Base-by-base conservation (phyloP, 768 basidiomycete genomes). In the Leccinum barrowsii region DNA sequence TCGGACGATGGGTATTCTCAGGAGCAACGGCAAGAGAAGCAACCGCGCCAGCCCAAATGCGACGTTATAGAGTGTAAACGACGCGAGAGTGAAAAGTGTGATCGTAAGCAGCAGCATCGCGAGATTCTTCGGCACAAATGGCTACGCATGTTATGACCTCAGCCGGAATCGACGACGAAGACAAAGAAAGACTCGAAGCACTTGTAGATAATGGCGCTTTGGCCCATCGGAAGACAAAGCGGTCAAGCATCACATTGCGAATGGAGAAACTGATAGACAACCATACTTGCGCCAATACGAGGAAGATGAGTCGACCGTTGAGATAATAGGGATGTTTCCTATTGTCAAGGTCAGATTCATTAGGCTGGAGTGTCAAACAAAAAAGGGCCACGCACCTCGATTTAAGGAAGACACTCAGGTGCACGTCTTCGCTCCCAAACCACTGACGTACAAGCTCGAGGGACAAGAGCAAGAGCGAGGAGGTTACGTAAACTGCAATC, bases 251-350 rank as follows among this genome's bases (percentile, higher is more conserved):
- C n/a, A 85, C 70, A 34, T 81, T 83, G 7, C 89, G 79, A 21
- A 87, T 67, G 2, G 78, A 71, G 60, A 80, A 89, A 2, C 76
- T 73, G 7, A 73, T 46, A 0, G 83, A 82, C 8, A 80, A 65
- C 44, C 74, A 72, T 2, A 77, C 10, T 66, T 90, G 89, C 0
- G 83, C 78, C 50, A 82, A 62, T 24, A 83, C 54, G 17, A 89
- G 68, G 66, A 87, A 88, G 7, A 90, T 61, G 5, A 89, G 73
- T 17, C 82, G 82, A 1, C 87, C 87, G 54, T 90, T 90, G 21
- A 90, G 76, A 65, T 89, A 85, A 61, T 83, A 82, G 0, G 87
- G 88, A 59, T 91, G 87, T 71, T 87, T 90, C 65, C 88, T 90
- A 60, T 48, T 40, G 44, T 21, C 0, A n/a, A 3, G 37, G 47